Conservation (phyloP, 257 asterid species). For the Solanum bulbocastanum region DNA sequence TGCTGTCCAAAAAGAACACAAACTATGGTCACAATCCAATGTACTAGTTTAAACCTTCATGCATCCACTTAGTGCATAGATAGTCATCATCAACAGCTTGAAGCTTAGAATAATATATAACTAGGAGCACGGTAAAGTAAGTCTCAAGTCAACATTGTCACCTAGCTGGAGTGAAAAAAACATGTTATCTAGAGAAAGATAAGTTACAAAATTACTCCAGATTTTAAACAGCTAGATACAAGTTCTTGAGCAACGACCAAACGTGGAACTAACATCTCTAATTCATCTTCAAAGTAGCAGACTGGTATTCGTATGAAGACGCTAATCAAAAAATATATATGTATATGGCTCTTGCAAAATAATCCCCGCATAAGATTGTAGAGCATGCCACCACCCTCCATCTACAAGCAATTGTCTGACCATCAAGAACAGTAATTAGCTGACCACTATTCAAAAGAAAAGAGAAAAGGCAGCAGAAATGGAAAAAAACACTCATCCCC, state of each 20-base stretch:
- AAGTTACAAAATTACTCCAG: not conserved
- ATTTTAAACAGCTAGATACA: not conserved
- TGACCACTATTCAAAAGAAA: not conserved
- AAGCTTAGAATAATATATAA: not conserved
- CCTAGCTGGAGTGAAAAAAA: not conserved
- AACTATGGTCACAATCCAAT: not conserved
- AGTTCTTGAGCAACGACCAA: not conserved
- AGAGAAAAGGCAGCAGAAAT: not conserved
- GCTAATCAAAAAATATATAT: not conserved
- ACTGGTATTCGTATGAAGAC: not conserved
- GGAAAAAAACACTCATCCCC: not conserved
- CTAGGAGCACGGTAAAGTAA: not conserved
- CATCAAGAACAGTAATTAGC: constrained; percentile 1
- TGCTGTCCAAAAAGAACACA: not conserved
- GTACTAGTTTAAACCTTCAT: not conserved
- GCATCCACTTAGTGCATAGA: not conserved
- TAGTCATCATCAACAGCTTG: not conserved
- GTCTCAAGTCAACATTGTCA: not conserved
- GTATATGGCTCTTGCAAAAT: not conserved
- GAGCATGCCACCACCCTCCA: not conserved
- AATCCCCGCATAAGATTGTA: not conserved
- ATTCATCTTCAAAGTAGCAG: not conserved
- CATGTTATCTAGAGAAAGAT: not conserved
- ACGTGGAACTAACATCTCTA: not conserved
- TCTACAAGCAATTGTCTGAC: constrained; percentile 30